Evolutionary conservation across 371 early-diverging fungal species (phyloP).

Genomic region (Mortierella sp.): DNA sequence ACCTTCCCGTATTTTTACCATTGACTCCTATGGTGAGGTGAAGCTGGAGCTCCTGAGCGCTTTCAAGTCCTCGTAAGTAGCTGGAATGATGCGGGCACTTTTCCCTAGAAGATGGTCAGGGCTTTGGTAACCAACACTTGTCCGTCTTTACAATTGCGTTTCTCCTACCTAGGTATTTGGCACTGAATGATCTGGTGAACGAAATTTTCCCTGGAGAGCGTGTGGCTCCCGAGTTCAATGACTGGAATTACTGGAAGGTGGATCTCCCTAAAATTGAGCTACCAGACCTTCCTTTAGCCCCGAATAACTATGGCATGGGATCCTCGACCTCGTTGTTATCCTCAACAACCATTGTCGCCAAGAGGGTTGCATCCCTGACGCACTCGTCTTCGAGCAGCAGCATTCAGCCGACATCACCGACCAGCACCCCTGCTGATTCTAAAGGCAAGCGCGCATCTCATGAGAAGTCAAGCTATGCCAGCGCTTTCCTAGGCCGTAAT

Average conservation of each 20-base stretch:
- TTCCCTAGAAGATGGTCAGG: no score
- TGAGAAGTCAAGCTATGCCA: constrained; percentile 19
- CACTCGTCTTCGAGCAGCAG: constrained; percentile 31
- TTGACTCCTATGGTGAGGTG: constrained; percentile 94
- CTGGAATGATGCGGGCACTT: constrained; percentile 12
- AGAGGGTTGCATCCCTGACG: constrained; percentile 38
- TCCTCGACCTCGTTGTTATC: constrained; percentile 51
- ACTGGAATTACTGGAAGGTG: constrained; percentile 89
- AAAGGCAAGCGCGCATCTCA: constrained; percentile 20
- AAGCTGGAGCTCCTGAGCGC: constrained; percentile 88
- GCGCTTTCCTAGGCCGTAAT: constrained; percentile 15
- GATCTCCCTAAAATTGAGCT: constrained; percentile 66
- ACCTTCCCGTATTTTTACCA: constrained; percentile 95
- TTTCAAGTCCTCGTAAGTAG: constrained; percentile 81
- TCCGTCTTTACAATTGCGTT: no score
- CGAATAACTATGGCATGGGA: constrained; percentile 39
- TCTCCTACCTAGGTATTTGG: constrained; percentile 81
- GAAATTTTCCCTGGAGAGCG: constrained; percentile 88
- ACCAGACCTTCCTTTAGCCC: constrained; percentile 56
- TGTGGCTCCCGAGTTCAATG: constrained; percentile 77
- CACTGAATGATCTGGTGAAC: constrained; percentile 94
- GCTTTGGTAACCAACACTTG: no score
- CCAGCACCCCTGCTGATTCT: constrained; percentile 26
- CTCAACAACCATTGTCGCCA: constrained; percentile 45
- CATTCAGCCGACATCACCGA: constrained; percentile 36